These are phyloP conservation scores for Mesembryanthemum crystallinum DNA, from an alignment of 148 eudicot species.

Conservation along the genomic window DNA sequence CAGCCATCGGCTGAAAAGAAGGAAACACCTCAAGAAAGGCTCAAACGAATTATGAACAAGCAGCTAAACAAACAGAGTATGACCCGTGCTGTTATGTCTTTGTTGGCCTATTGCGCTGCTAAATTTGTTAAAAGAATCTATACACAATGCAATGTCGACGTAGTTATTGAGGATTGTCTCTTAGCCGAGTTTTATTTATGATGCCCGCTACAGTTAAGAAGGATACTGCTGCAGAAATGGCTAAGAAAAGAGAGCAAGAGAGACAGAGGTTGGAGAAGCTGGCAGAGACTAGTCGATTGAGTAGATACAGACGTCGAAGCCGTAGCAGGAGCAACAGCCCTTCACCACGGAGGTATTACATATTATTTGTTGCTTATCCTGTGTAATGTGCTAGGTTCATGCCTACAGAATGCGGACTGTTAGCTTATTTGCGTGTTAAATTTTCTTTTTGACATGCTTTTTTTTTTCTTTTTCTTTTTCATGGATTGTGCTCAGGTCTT, in stretches of 20 bases:
- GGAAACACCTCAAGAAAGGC: constrained; percentile 54
- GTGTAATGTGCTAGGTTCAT: background rate
- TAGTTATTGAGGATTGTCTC: background rate
- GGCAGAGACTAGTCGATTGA: constrained; percentile 81
- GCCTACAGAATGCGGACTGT: too few species aligned
- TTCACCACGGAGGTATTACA: constrained; percentile 75
- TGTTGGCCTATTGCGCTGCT: background rate
- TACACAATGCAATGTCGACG: background rate
- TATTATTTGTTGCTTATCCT: background rate
- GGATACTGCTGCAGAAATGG: constrained; percentile 86
- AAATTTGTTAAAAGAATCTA: background rate
- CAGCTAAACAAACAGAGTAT: constrained; percentile 94
- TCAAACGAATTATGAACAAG: constrained; percentile 55
- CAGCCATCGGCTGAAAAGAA: constrained; percentile 40
- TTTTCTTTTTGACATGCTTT: too few species aligned
- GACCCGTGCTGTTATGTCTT: constrained; percentile 21
- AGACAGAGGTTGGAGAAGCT: constrained; percentile 84
- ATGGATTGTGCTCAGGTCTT: background rate
- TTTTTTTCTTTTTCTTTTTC: too few species aligned
- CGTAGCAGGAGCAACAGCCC: constrained; percentile 85
- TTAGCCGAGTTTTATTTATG: background rate
- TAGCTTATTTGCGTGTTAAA: too few species aligned
- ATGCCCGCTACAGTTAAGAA: constrained; percentile 61
- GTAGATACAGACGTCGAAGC: constrained; percentile 68
- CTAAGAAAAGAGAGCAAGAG: constrained; percentile 95